Evolutionary conservation across 2,329 filamentous ascomycete species (phyloP), one percentile per base, ranked within the genome.

Genomic region (Aspergillus sp.): DNA sequence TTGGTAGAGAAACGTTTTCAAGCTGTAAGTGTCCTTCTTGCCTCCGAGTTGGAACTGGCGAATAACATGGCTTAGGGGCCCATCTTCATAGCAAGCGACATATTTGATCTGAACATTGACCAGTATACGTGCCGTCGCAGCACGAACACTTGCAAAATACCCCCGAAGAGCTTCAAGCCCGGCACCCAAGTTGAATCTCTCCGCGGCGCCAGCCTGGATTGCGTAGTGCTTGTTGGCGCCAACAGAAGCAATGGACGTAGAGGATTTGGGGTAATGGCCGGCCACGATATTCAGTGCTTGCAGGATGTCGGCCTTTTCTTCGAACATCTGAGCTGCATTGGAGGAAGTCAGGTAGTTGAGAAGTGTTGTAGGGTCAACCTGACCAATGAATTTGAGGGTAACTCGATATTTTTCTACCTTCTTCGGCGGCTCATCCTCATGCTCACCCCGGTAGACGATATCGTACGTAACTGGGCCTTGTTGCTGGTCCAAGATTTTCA

Each of bases 61-160:
- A 11, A 82, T 76, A 0, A 81, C 55, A 0, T 62, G 34, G 3
- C 50, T 54, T 18, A 86, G 68, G 3, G 72, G 69, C 1, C 76
- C 76, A 2, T 76, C 64, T 61, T 82, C 76, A 69, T 85, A 85
- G 64, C 85, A 87, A 0, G 84, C 83, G 2, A 79, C 77, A 44
- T 82, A 81, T 8, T 83, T 83, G 24, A 88, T 84, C 57, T 89
- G 86, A 3, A 88, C 74, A 56, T 89, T 89, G 12, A 88, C 68
- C 1, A 89, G 66, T 4, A 88, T 73, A 3, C 85, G 78, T 39
- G 78, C 80, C 13, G 83, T 82, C 3, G 83, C 81, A 2, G 83
- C 80, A 5, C 86, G 82, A 30, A 85, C 81, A 64, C 84, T 87
- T 11, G 84, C 76, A 65, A 83, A 88, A 70, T 83, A 89, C 0